These are phyloP conservation scores for Spizellomyces punctatus DNA, from an alignment of 192 early-diverging fungal species.

Conservation along the genomic window DNA sequence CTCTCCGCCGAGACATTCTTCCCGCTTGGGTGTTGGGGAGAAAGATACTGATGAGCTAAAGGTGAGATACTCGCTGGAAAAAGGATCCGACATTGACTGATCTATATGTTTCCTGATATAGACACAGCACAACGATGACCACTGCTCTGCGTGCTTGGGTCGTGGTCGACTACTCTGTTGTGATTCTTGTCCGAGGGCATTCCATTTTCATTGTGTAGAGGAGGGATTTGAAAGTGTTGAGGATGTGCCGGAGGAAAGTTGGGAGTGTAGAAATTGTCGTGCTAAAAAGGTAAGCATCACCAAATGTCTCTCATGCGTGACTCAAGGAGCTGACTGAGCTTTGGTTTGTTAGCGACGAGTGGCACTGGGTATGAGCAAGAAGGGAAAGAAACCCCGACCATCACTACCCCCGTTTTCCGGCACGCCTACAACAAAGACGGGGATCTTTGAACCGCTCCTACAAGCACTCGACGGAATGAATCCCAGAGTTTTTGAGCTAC, in stretches of 20 bases:
- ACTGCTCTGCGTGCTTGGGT: constrained; percentile 57
- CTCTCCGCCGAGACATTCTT: constrained; percentile 20
- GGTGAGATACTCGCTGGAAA: constrained; percentile 12
- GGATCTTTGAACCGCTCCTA: constrained; percentile 33
- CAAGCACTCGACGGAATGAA: constrained; percentile 39
- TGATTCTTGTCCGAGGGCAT: constrained; percentile 56
- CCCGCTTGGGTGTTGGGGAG: constrained; percentile 3
- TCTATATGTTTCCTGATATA: too few species aligned
- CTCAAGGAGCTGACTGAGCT: background rate
- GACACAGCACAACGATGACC: constrained; percentile 40
- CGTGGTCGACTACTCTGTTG: constrained; percentile 53
- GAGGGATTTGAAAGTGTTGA: constrained; percentile 40
- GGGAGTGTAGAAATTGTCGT: constrained; percentile 52
- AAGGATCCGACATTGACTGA: too few species aligned
- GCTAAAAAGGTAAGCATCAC: constrained; percentile 19
- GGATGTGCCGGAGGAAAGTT: constrained; percentile 34
- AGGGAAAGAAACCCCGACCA: constrained; percentile 5
- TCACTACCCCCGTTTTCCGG: background rate
- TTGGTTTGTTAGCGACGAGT: constrained; percentile 1
- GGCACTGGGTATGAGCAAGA: background rate
- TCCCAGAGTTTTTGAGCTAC: constrained; percentile 49
- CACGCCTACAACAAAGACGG: background rate
- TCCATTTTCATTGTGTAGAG: constrained; percentile 56
- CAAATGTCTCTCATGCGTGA: background rate
- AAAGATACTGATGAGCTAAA: constrained; percentile 12